Percentiles rank a stretch among this genome's conserved stretches.
phyloP scores from a whole-genome alignment of 2,329 filamentous ascomycete species.

The Aurifilum marmelostoma region DNA sequence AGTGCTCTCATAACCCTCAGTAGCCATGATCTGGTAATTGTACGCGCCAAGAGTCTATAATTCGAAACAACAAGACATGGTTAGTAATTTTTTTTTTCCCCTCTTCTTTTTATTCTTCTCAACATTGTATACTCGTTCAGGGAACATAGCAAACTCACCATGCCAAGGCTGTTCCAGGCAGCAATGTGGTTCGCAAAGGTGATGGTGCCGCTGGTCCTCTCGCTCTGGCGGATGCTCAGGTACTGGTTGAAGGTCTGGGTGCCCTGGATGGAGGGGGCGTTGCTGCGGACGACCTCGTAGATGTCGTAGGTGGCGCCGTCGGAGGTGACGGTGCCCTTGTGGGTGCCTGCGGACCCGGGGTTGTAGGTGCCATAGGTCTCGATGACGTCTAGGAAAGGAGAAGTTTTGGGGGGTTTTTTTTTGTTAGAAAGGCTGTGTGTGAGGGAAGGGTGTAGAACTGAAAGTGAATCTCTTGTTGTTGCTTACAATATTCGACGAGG shows the following conservation, averaged over 20 bases:
- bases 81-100: neutral
- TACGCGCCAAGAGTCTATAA: conserved; percentile 42
- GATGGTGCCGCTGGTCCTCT: conserved; percentile 50
- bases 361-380: conserved; percentile 34
- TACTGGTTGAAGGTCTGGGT: conserved; percentile 49
- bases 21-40: conserved; percentile 53
- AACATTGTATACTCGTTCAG: too few relatives aligned
- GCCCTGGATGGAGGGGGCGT: conserved; percentile 44
- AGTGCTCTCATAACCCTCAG: conserved; percentile 45
- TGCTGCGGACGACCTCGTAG: conserved; percentile 34
- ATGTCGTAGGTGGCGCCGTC: conserved; percentile 33
- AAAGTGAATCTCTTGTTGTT: too few relatives aligned
- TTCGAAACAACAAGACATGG: neutral
- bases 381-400: conserved; percentile 25
- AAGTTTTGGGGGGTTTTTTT: too few relatives aligned
- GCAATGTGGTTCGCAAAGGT: conserved; percentile 50
- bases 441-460: too few relatives aligned
- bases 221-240: conserved; percentile 47
- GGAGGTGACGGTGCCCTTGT: conserved; percentile 30
- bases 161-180: conserved; percentile 47
- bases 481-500: conserved; percentile 8
- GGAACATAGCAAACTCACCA: too few relatives aligned
- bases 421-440: too few relatives aligned
- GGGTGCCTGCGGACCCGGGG: conserved; percentile 27
- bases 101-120: neutral